phyloP scores from a whole-genome alignment of 2,329 filamentous ascomycete species.

The Trichophaea hybrida region DNA sequence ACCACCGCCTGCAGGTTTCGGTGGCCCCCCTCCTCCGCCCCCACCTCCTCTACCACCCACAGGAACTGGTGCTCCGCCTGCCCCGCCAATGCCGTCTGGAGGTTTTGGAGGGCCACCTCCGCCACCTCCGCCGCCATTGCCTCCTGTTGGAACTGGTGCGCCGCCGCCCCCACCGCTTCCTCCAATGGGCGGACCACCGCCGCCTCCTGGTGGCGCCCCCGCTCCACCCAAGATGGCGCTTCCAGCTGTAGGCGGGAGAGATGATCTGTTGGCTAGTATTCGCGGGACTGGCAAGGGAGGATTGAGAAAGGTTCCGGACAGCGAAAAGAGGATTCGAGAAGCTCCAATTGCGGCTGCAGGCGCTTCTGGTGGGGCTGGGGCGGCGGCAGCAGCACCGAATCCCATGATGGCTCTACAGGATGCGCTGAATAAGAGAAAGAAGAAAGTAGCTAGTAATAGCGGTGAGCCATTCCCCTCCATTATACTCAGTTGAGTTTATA shows the following conservation, averaged over 20 bases:
- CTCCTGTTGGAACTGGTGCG: slow-evolving; percentile 27
- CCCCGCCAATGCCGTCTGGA: slow-evolving; percentile 9
- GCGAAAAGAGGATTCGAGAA: slow-evolving; percentile 12
- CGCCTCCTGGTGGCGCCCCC: slow-evolving; percentile 37
- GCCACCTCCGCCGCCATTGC: slow-evolving; percentile 33
- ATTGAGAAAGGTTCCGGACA: slow-evolving; percentile 56
- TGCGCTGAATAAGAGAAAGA: slow-evolving; percentile 24
- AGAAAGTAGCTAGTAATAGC: slow-evolving; percentile 21
- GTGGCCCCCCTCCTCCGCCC: slow-evolving; percentile 30
- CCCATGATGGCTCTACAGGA: slow-evolving; percentile 20
- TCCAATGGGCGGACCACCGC: slow-evolving; percentile 38
- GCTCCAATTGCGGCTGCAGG: slow-evolving; percentile 3
- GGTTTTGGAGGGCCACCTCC: slow-evolving; percentile 30
- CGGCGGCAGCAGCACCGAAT: slow-evolving; percentile 3
- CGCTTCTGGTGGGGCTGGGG: background rate
- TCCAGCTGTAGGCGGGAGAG: slow-evolving; percentile 38
- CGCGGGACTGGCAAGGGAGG: slow-evolving; percentile 51
- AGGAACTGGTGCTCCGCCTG: slow-evolving; percentile 6
- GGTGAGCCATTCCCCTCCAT: slow-evolving; percentile 9
- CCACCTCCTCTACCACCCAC: slow-evolving; percentile 31
- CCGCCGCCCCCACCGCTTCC: slow-evolving; percentile 21
- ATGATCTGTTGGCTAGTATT: slow-evolving; percentile 56
- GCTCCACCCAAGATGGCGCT: slow-evolving; percentile 38
- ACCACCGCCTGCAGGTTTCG: slow-evolving; percentile 26
- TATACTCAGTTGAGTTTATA: background rate